These are phyloP conservation scores for Alectoria sarmentosa DNA, from an alignment of 495 filamentous ascomycete genomes.

Conservation along the genomic window DNA sequence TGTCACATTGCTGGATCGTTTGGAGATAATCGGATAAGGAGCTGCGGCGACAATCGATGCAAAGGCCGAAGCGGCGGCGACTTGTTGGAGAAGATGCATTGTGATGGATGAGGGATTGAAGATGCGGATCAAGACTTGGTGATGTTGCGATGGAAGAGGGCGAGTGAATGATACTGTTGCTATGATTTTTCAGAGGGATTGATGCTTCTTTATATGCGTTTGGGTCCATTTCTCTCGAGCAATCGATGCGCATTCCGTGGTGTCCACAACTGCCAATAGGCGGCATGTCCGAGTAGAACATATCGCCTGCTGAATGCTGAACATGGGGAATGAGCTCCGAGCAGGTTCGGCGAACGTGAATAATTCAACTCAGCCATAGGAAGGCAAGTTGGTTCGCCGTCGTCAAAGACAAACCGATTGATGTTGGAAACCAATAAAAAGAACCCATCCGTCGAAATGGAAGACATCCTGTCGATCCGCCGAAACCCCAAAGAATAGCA, in stretches of 20 bases:
- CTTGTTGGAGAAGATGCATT: slow-evolving; percentile 23
- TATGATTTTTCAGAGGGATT: slow-evolving; percentile 2
- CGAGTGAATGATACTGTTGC: slow-evolving; percentile 9
- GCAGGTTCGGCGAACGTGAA: background rate
- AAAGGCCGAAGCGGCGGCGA: slow-evolving; percentile 23
- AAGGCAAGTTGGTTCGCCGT: background rate
- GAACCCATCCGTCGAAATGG: background rate
- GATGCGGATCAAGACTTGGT: background rate
- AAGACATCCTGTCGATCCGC: background rate
- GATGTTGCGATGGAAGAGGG: background rate
- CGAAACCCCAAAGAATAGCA: background rate
- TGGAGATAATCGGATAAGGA: slow-evolving; percentile 7
- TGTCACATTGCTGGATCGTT: slow-evolving; percentile 12
- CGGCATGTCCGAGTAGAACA: background rate
- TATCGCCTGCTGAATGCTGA: background rate
- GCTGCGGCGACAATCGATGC: slow-evolving; percentile 16
- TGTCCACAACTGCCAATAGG: background rate
- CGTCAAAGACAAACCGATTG: background rate
- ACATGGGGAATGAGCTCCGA: background rate
- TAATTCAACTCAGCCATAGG: background rate
- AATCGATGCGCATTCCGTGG: background rate
- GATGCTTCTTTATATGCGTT: slow-evolving; percentile 11
- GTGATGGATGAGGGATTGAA: background rate
- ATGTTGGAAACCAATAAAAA: background rate
- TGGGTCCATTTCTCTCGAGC: background rate